These are phyloP conservation scores for Pythium phragmiticola DNA, from an alignment of 352 stramenopile species.

Conservation along the genomic window DNA sequence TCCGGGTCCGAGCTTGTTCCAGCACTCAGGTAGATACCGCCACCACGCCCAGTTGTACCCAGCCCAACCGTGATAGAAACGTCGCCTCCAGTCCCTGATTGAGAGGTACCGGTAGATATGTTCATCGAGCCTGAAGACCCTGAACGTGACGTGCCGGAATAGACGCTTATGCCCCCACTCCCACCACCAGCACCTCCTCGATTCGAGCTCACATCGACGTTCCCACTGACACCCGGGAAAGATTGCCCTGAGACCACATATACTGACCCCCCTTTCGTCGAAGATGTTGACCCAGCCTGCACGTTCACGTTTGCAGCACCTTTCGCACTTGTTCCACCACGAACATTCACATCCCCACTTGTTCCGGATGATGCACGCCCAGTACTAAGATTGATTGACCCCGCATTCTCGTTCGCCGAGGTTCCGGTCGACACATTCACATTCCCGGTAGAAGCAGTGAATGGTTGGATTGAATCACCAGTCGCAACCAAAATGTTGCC, in stretches of 20 bases:
- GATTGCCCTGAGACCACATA: slow-evolving; percentile 49
- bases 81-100: slow-evolving; percentile 50
- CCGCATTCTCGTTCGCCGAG: slow-evolving; percentile 43
- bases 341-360: slow-evolving; percentile 55
- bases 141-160: slow-evolving; percentile 39
- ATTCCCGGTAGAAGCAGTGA: slow-evolving; percentile 40
- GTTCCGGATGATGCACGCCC: slow-evolving; percentile 43
- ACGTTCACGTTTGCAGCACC: slow-evolving; percentile 46
- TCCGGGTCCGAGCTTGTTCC: slow-evolving; percentile 42
- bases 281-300: slow-evolving; percentile 45
- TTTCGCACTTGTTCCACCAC: slow-evolving; percentile 45
- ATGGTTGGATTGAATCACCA: slow-evolving; percentile 42
- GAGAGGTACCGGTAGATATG: slow-evolving; percentile 63
- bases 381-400: slow-evolving; percentile 39
- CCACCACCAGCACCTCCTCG: slow-evolving; percentile 45
- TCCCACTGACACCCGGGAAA: slow-evolving; percentile 43
- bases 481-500: slow-evolving; percentile 55
- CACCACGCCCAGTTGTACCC: slow-evolving; percentile 43
- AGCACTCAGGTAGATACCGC: slow-evolving; percentile 40
- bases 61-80: slow-evolving; percentile 52
- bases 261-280: slow-evolving; percentile 49
- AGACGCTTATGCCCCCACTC: slow-evolving; percentile 54
- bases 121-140: slow-evolving; percentile 64
- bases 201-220: slow-evolving; percentile 60
- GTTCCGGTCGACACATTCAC: slow-evolving; percentile 45